Conservation (phyloP, 352 stramenopile genomes). For the Phytophthora multivora region DNA sequence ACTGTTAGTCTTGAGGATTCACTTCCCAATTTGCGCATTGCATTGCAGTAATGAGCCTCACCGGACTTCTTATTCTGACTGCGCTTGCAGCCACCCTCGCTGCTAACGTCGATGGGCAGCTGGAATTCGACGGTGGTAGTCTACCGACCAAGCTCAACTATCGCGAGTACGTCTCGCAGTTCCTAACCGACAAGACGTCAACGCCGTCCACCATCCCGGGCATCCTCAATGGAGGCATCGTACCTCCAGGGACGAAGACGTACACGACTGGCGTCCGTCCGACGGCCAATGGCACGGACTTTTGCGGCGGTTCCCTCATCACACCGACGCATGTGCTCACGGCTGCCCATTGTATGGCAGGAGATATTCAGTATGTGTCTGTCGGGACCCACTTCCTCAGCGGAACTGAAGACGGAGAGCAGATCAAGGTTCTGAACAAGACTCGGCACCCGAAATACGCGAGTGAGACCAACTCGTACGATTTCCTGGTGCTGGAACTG, state of each 20-base stretch:
- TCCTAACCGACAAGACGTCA: slow-evolving; percentile 6
- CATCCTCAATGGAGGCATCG: slow-evolving; percentile 46
- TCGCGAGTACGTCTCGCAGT: slow-evolving; percentile 34
- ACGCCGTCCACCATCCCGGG: slow-evolving; percentile 34
- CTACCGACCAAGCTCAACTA: slow-evolving; percentile 35
- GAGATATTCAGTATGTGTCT: slow-evolving; percentile 43
- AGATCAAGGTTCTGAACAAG: slow-evolving; percentile 51
- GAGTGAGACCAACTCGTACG: slow-evolving; percentile 41
- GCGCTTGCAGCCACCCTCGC: slow-evolving; percentile 27
- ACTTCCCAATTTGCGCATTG: slow-evolving; percentile 25
- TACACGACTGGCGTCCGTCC: slow-evolving; percentile 52
- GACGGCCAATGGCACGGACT: slow-evolving; percentile 37
- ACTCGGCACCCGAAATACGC: slow-evolving; percentile 56
- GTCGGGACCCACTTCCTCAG: slow-evolving; percentile 58
- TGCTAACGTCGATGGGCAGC: slow-evolving; percentile 18
- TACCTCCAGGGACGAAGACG: slow-evolving; percentile 50
- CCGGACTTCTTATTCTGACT: slow-evolving; percentile 20
- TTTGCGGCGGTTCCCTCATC: slow-evolving; percentile 72
- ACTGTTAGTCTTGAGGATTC: background rate
- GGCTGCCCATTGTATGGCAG: slow-evolving; percentile 56
- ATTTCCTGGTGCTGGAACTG: slow-evolving; percentile 67
- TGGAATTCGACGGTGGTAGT: slow-evolving; percentile 11
- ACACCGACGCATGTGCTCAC: slow-evolving; percentile 66
- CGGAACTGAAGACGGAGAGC: slow-evolving; percentile 43
- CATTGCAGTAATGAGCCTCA: slow-evolving; percentile 17